Evolutionary conservation across 768 basidiomycete species (phyloP), one percentile per base, ranked within the genome.

Genomic region (Lentinula guzmanii): DNA sequence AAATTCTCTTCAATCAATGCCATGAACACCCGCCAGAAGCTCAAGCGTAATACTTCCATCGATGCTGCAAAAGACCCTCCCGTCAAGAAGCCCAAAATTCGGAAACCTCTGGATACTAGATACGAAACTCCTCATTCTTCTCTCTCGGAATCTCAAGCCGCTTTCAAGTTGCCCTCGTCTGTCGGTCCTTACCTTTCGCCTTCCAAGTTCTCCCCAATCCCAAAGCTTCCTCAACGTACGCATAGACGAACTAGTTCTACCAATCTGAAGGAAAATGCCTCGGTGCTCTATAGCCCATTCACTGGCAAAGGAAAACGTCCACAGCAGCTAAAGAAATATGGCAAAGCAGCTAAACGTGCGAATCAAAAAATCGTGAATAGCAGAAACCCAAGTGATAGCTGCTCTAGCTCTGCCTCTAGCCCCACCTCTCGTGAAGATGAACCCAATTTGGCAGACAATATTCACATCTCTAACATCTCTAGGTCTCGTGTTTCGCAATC

Each of bases 311-410:
- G 21, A 7, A 56, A 61, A 42, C 39, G 34, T 6, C 63, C 43
- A 7, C 50, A 42, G 5, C 18, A 28, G 31, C 52, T 46, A 39
- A 56, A 56, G 43, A 61, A 61, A 52, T 54, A 58, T 28, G 59
- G 59, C 48, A 60, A 52, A 42, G 11, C 51, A 39, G 35, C 35
- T 9, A 35, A 35, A 34, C 31, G 37, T 46, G 16, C 31, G 33
- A 6, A 3, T 9, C 48, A 11, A 42, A 59, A 31, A 52, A 34
- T 39, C 31, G 24, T 13, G 15, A 9, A 11, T 37, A 80, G n/a
- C 24, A 77, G 73, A 10, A 82, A 79, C 28, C 81, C 82, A 1
- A 83, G 81, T 65, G 72, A 67, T 54, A 80, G 80, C 48, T 74
- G 76, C 46, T 78, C 81, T 16, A 69, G 67, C 39, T 82, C 82